Evolutionary conservation across 305 asterid species (phyloP), one percentile per base, ranked within the genome.

Genomic region (Fraxinus angustifolia): DNA sequence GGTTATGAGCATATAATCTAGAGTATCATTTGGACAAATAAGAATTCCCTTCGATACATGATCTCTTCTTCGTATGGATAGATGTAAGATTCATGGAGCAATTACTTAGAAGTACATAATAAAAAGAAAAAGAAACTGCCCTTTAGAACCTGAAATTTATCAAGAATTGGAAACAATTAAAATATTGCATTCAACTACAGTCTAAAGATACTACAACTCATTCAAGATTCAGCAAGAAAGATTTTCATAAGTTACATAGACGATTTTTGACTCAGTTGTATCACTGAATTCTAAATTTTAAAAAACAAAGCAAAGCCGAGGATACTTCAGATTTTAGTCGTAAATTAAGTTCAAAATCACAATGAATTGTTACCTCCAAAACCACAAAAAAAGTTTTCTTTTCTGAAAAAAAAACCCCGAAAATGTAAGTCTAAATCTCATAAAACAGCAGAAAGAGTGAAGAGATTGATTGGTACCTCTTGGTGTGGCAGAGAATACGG

Each of bases 401-500:
- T 16, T 16, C 60, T 4, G 56, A 45, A 45, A 16, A 48, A 48
- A 45, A 16, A 4, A n/a, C 8, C 60, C 21, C 21, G 21, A 50
- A 16, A 50, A 50, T 16, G 23, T 5, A n/a, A 11, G 19, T 16
- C 8, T 48, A 48, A 48, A 53, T n/a, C 62, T 53, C 62, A n/a
- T 53, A 48, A 48, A 45, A 45, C 17, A 48, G 60, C 60, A 53
- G 26, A 53, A 53, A n/a, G 26, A 53, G 26, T 53, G 26, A 53
- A 6, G 10, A 56, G 11, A 17, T 48, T 4, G 58, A 48, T 56
- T 0, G 16, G 83, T 91, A 95, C 99, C 98, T 93, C 97, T 77
- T 86, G 90, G 34, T 84, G 95, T 10, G 84, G 84, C 80, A 90
- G 84, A 40, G 92, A 88, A 72, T 87, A 93, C 5, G 99, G 99